Conservation (phyloP, 306 rosid genomes). For the Inga leiocalycina region DNA sequence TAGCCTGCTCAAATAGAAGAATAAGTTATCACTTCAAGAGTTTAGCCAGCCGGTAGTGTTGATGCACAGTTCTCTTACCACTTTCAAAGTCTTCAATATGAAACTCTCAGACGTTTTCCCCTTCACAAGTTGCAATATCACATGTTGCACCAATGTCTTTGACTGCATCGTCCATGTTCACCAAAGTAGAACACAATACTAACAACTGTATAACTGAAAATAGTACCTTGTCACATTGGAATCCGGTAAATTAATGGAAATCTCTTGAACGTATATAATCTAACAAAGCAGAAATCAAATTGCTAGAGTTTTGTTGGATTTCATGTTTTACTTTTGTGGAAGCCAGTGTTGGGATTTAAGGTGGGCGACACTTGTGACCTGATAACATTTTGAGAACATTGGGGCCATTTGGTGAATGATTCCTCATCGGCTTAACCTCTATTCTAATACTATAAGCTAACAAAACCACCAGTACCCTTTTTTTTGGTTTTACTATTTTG, state of each 20-base stretch:
- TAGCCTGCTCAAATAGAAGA: background rate
- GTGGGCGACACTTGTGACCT: background rate
- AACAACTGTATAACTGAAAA: background rate
- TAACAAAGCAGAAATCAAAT: background rate
- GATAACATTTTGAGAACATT: background rate
- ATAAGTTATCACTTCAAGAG: background rate
- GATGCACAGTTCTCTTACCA: background rate
- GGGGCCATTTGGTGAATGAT: background rate
- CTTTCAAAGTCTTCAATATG: background rate
- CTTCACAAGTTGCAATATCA: background rate
- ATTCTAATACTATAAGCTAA: no score
- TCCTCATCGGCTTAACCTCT: background rate
- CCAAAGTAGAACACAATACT: background rate
- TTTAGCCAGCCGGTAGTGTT: background rate
- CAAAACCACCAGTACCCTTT: background rate
- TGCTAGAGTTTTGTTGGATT: background rate
- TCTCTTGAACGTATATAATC: background rate
- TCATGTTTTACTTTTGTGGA: background rate
- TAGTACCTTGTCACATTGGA: background rate
- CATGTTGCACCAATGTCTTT: background rate
- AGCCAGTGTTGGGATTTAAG: background rate
- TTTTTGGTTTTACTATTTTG: background rate
- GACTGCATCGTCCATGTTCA: background rate
- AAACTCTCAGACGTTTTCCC: background rate
- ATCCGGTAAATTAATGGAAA: background rate